phyloP scores from a whole-genome alignment of 108 stramenopile species.

The Pseudonitzschia multiseries region DNA sequence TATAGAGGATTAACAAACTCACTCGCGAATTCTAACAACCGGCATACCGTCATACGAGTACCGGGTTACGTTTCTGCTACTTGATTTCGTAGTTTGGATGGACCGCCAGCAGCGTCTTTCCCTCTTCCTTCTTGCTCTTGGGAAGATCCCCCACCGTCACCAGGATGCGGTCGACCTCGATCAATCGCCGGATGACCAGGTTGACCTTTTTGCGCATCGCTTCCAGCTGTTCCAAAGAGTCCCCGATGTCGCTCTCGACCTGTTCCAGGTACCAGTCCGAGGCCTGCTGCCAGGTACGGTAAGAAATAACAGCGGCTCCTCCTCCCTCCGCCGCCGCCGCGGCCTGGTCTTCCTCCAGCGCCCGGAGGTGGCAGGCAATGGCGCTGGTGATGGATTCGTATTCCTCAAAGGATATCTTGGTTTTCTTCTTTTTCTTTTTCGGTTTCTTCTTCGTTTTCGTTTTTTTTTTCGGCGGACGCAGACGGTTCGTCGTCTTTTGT shows the following conservation, averaged over 20 bases:
- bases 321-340: conserved; percentile 25
- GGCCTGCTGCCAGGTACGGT: conserved; percentile 78
- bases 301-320: conserved; percentile 18
- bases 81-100: conserved; percentile 80
- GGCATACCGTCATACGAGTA: too few species aligned
- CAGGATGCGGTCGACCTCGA: conserved; percentile 78
- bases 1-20: too few species aligned
- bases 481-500: too few species aligned
- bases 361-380: conserved; percentile 85
- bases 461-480: background rate
- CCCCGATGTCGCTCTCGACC: conserved; percentile 76
- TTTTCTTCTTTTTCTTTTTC: conserved; percentile 86
- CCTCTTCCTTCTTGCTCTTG: conserved; percentile 53
- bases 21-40: too few species aligned
- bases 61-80: too few species aligned
- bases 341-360: conserved; percentile 71
- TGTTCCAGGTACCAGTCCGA: conserved; percentile 91
- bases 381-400: conserved; percentile 92
- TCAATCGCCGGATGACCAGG: conserved; percentile 77
- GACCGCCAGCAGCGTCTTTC: conserved; percentile 68
- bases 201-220: conserved; percentile 81
- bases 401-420: conserved; percentile 93
- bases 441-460: conserved; percentile 51
- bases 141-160: conserved; percentile 68
- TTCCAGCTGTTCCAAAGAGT: conserved; percentile 76